A percentile compares a stretch with the other conserved stretches of the same genome.
Evolutionary conservation across 2,329 filamentous ascomycete species (phyloP).

Genomic region (Penicillium sclerotiorum): DNA sequence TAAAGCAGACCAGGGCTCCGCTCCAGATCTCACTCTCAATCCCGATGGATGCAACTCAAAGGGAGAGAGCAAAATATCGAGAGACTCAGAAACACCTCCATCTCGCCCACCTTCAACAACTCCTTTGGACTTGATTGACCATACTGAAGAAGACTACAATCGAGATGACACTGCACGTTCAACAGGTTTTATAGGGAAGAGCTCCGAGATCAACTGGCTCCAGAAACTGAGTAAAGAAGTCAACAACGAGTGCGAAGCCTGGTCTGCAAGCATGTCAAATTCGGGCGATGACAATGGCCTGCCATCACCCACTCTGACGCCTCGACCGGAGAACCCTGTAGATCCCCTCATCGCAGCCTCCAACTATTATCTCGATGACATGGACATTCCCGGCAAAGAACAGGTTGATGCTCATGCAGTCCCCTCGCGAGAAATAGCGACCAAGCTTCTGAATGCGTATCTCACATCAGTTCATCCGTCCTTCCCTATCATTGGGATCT

Average conservation of each 20-base stretch:
- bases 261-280: conserved; percentile 18
- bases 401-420: conserved; percentile 40
- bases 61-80: conserved; percentile 23
- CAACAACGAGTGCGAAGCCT: conserved; percentile 26
- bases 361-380: conserved; percentile 46
- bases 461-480: conserved; percentile 47
- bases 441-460: conserved; percentile 45
- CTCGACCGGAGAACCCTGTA: conserved; percentile 22
- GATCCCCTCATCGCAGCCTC: conserved; percentile 32
- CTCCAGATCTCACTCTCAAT: conserved; percentile 26
- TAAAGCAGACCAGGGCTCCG: conserved; percentile 28
- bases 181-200: conserved; percentile 48
- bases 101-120: conserved; percentile 29
- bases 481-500: conserved; percentile 47
- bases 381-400: conserved; percentile 39
- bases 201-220: conserved; percentile 50
- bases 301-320: conserved; percentile 31
- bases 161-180: conserved; percentile 40
- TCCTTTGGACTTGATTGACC: conserved; percentile 44
- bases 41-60: conserved; percentile 16
- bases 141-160: conserved; percentile 48
- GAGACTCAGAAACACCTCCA: conserved; percentile 24
- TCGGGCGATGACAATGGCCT: conserved; percentile 25
- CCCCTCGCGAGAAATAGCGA: conserved; percentile 41
- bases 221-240: conserved; percentile 42